Evolutionary conservation across 169 alveolate genomes (phyloP), one percentile per base, ranked within the genome.

Genomic region (Miamiensis avidus): DNA sequence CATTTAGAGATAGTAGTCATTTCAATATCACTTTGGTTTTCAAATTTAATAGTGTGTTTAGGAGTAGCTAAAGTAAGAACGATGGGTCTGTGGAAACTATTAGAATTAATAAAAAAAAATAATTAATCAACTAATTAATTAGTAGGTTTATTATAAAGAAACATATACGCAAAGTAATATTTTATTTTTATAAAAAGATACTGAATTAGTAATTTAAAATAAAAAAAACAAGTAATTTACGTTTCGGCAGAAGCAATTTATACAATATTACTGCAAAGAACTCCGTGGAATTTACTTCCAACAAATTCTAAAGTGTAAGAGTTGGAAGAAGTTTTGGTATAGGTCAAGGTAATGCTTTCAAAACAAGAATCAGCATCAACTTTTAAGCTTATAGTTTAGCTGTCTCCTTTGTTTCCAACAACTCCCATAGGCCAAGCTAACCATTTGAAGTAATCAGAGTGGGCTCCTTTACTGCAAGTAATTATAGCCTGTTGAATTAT

Each of bases 1-100:
- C 86, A 85, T 27, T 76, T 34, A 65, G 73, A 81, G n/a, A 94
- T 88, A 29, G 94, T 96, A 27, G 82, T 81, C 74, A 79, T 74
- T 31, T 95, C 88, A 31, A 89, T 86, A 65, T 82, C 82, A 81
- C 84, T 84, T 32, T 88, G 75, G 32, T 91, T 82, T 74, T 86
- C 88, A 82, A 95, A 89, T 49, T 49, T 49, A 11, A 49, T 49
- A 11, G 69, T 49, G 69, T 49, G 69, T 20, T 49, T 49, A 11
- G 4, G 4, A 20, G 69, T 11, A 20, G 69, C 69, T 4, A 49
- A 49, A 20, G 26, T 49, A 20, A 49, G 69, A 4, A 49, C 26
- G 20, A 49, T 20, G 69, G 69, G 69, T 4, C 4, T 4, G 69
- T 49, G 69, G 69, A 49, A 49, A 11, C 69, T 49, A 20, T 11